Base-by-base conservation (phyloP, 768 basidiomycete species). In the Sutorius australiensis region DNA sequence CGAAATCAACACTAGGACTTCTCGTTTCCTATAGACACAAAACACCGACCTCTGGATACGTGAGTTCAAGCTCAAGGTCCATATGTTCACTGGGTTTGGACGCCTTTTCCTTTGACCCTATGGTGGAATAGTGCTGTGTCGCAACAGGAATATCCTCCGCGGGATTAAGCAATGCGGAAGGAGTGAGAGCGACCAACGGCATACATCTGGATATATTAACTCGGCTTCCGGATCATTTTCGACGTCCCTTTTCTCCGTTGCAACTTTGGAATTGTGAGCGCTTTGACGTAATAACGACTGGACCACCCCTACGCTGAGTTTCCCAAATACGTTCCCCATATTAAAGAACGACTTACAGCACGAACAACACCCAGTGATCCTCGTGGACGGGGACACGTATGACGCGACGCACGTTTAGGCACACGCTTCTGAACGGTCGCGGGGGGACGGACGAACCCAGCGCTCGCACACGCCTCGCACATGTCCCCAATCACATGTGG, bases 151-250 rank as follows among this genome's bases (percentile, higher is more conserved):
- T 8, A 11, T 51, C 60, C 60, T 61, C 11, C 9, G 34, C 31
- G 11, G 10, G 13, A 37, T n/a, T 62, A 46, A 59, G 45, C 38
- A 41, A 30, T 31, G 30, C 21, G 9, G 13, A 17, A 0, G 16
- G 7, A 6, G 12, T 4, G 38, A 34, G 17, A 16, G 11, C 1
- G 19, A 50, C 9, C 1, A 27, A 36, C 13, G 30, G 24, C 59
- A 36, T 17, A 67, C 66, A 21, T 65, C 58, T 11, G 67, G 65
- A 53, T 69, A 69, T 0, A 56, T 24, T 3, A 67, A 38, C 7
- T 67, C 57, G 5, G 54, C 13, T 19, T 64, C 57, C 19, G 14
- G 16, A 1, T 55, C 61, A 9, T 54, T 21, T 2, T 50, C 44
- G 12, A 27, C 28, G 1, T 6, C 17, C 50, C 14, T 12, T n/a